Evolutionary conservation across 768 basidiomycete species (phyloP).

Genomic region (Kwoniella dejecticola): DNA sequence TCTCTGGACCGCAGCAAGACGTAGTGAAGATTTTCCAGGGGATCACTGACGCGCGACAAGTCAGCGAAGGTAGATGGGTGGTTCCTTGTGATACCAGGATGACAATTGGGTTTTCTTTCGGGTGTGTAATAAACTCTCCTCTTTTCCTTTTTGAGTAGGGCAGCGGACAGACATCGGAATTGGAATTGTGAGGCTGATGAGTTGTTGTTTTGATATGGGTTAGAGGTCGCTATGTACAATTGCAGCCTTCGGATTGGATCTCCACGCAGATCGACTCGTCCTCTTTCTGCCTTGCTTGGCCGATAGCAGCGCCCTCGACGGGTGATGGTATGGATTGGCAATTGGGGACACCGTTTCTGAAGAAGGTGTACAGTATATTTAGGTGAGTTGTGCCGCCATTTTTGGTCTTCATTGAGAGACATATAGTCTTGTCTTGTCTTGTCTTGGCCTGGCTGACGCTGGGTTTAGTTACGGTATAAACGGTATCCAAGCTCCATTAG

Average conservation of each 20-base stretch:
- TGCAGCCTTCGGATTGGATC: slow-evolving; percentile 54
- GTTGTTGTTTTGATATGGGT: no score
- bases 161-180: no score
- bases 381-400: slow-evolving; percentile 23
- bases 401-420: no score
- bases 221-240: slow-evolving; percentile 36
- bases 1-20: slow-evolving; percentile 50
- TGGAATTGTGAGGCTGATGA: no score
- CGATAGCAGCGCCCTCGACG: slow-evolving; percentile 36
- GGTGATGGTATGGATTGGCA: slow-evolving; percentile 54
- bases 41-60: slow-evolving; percentile 46
- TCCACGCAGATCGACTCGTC: slow-evolving; percentile 38
- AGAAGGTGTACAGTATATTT: slow-evolving; percentile 49
- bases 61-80: slow-evolving; percentile 46
- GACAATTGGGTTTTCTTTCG: slow-evolving; percentile 52
- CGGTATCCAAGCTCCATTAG: slow-evolving; percentile 44
- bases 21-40: slow-evolving; percentile 43
- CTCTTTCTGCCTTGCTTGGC: slow-evolving; percentile 52
- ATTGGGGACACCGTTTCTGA: slow-evolving; percentile 50
- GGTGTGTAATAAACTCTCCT: slow-evolving; percentile 40
- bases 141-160: no score
- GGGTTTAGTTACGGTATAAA: slow-evolving; percentile 45
- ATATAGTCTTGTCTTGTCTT: no score
- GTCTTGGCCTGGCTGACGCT: neutral
- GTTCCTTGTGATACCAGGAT: slow-evolving; percentile 48